Evolutionary conservation across 2,329 filamentous ascomycete genomes (phyloP).

Genomic region (Colletotrichum abscissum): DNA sequence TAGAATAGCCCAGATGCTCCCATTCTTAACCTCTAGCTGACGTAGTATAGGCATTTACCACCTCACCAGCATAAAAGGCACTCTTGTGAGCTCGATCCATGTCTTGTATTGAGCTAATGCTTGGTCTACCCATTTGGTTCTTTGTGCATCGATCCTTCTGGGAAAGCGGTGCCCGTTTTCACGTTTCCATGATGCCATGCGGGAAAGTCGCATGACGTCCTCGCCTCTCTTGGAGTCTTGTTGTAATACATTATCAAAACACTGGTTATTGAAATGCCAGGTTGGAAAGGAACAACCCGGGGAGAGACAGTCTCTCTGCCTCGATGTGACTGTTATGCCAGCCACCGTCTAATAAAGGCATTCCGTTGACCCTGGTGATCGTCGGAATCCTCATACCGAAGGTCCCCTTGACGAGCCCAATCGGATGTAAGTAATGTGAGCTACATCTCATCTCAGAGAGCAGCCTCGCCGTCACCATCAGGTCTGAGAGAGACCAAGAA

Average conservation of each 20-base stretch:
- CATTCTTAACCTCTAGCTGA: background rate
- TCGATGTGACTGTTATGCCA: conserved; percentile 4
- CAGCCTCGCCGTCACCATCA: conserved; percentile 45
- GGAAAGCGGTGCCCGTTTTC: background rate
- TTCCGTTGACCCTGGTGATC: conserved; percentile 1
- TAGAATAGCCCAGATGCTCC: background rate
- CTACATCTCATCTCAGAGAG: conserved; percentile 19
- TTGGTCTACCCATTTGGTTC: background rate
- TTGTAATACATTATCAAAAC: conserved; percentile 36
- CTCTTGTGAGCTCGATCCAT: background rate
- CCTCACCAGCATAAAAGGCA: background rate
- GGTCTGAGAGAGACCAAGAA: conserved; percentile 76
- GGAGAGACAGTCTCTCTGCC: conserved; percentile 26
- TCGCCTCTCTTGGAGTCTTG: conserved; percentile 13
- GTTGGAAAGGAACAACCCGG: background rate
- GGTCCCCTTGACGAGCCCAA: background rate
- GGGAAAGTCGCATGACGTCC: background rate
- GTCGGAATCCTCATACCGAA: background rate
- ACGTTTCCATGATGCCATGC: background rate
- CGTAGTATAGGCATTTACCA: background rate
- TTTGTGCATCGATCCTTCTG: background rate
- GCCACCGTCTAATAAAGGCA: conserved; percentile 24
- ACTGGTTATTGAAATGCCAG: conserved; percentile 24
- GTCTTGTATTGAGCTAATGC: background rate
- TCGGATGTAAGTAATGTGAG: background rate